These are phyloP conservation scores for Magnaporthiopsis poae DNA, from an alignment of 2,329 filamentous ascomycete genomes.

Conservation along the genomic window DNA sequence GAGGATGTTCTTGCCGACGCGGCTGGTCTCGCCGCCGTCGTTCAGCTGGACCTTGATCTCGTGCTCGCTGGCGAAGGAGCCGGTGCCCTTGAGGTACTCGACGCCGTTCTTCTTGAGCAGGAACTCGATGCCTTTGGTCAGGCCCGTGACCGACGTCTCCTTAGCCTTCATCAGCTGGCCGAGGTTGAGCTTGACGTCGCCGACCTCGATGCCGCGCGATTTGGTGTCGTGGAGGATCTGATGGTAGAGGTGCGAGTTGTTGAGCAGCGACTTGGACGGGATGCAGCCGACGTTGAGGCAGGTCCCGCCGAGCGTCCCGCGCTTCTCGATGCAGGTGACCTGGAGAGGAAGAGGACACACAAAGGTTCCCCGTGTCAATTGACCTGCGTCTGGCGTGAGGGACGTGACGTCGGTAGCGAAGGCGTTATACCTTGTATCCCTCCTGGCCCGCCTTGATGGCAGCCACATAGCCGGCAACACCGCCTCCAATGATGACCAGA, in stretches of 20 bases:
- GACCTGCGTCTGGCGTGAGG: neutral
- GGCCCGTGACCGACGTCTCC: constrained; percentile 73
- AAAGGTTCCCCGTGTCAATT: constrained; percentile 6
- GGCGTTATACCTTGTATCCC: constrained; percentile 68
- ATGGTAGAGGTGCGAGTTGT: constrained; percentile 98
- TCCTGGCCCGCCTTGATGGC: constrained; percentile 98
- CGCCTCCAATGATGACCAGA: constrained; percentile 92
- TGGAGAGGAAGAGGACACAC: constrained; percentile 25
- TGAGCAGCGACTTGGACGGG: constrained; percentile 96
- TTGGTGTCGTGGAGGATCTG: constrained; percentile 95
- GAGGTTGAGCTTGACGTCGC: constrained; percentile 93
- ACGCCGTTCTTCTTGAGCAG: constrained; percentile 99
- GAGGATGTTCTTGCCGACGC: constrained; percentile 92
- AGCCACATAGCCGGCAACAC: constrained; percentile 95
- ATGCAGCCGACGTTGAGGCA: constrained; percentile 99
- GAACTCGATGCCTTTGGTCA: constrained; percentile 97
- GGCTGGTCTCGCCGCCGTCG: constrained; percentile 80
- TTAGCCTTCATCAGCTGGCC: constrained; percentile 97
- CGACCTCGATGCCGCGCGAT: constrained; percentile 91
- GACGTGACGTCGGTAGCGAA: too few relatives aligned
- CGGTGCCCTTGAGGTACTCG: constrained; percentile 92
- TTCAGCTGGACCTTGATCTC: constrained; percentile 82
- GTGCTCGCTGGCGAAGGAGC: constrained; percentile 77
- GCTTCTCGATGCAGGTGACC: constrained; percentile 98
- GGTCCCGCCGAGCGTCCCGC: constrained; percentile 85